Conservation (phyloP, 108 stramenopile genomes). For the Pseudonitzschia delicatissima region DNA sequence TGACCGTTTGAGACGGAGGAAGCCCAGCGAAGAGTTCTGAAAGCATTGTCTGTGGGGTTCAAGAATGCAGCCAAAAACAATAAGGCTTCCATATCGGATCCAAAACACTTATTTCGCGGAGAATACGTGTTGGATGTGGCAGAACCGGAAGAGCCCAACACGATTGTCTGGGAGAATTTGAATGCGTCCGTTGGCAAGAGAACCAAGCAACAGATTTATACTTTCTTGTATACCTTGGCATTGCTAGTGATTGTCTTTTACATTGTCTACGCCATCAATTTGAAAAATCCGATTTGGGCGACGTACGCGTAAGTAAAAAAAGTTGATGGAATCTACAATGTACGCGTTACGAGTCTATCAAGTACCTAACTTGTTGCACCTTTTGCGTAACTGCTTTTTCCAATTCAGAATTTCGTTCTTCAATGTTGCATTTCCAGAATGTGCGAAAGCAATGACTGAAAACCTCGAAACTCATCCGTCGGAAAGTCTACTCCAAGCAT, state of each 20-base stretch:
- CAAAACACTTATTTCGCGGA: slow-evolving; percentile 37
- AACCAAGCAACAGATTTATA: slow-evolving; percentile 49
- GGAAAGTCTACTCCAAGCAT: slow-evolving; percentile 63
- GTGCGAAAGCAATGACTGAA: slow-evolving; percentile 66
- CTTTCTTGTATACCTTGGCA: slow-evolving; percentile 50
- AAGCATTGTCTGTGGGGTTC: slow-evolving; percentile 56
- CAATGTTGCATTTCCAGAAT: slow-evolving; percentile 72
- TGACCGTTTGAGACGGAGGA: slow-evolving; percentile 87
- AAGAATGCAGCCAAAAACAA: slow-evolving; percentile 25
- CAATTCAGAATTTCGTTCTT: slow-evolving; percentile 64
- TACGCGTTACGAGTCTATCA: too few relatives aligned
- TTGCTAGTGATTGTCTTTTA: slow-evolving; percentile 47
- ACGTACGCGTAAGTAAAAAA: neutral
- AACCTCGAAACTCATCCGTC: slow-evolving; percentile 64
- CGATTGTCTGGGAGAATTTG: slow-evolving; percentile 81
- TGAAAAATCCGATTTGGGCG: neutral
- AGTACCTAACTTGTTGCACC: neutral
- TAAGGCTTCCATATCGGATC: slow-evolving; percentile 9
- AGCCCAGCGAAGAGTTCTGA: slow-evolving; percentile 71
- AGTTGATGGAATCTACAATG: too few relatives aligned
- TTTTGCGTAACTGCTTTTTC: neutral
- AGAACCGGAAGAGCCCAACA: slow-evolving; percentile 80
- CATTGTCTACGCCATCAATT: slow-evolving; percentile 21
- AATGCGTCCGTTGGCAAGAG: slow-evolving; percentile 43
- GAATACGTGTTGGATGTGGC: slow-evolving; percentile 52